Percentiles rank a stretch among this genome's conserved stretches.
These are phyloP conservation scores for Nematocida minor DNA, from an alignment of 371 early-diverging fungal genomes.

Conservation along the genomic window DNA sequence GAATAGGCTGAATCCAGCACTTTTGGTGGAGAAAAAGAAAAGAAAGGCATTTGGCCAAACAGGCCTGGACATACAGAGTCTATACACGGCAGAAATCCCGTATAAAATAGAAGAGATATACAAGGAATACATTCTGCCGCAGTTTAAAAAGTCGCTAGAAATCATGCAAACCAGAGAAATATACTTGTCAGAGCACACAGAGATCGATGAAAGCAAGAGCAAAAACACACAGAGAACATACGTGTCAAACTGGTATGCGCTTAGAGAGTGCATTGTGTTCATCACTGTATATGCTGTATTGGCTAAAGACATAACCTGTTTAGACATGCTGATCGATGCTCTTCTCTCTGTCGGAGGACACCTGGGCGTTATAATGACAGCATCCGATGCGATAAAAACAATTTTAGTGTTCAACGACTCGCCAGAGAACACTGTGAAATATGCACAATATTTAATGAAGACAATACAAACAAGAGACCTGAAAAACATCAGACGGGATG, in stretches of 20 bases:
- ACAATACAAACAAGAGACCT: background rate
- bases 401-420: conserved; percentile 1
- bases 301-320: background rate
- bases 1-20: conserved; percentile 20
- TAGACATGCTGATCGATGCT: background rate
- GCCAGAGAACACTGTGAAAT: background rate
- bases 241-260: conserved; percentile 17
- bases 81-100: background rate
- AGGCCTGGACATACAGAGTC: background rate
- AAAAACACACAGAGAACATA: background rate
- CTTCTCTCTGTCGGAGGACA: conserved; percentile 39
- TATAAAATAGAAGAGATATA: background rate
- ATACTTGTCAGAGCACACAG: conserved; percentile 6
- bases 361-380: conserved; percentile 29
- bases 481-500: conserved; percentile 46
- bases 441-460: background rate
- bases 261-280: conserved; percentile 27
- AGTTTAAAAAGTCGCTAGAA: background rate
- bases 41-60: background rate
- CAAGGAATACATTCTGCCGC: background rate
- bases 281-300: conserved; percentile 1
- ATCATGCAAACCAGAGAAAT: conserved; percentile 30
- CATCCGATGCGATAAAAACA: conserved; percentile 10
- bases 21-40: conserved; percentile 11
- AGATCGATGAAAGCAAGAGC: background rate